Evolutionary conservation across 148 eudicot species (phyloP).

Genomic region (Camellia japonica): DNA sequence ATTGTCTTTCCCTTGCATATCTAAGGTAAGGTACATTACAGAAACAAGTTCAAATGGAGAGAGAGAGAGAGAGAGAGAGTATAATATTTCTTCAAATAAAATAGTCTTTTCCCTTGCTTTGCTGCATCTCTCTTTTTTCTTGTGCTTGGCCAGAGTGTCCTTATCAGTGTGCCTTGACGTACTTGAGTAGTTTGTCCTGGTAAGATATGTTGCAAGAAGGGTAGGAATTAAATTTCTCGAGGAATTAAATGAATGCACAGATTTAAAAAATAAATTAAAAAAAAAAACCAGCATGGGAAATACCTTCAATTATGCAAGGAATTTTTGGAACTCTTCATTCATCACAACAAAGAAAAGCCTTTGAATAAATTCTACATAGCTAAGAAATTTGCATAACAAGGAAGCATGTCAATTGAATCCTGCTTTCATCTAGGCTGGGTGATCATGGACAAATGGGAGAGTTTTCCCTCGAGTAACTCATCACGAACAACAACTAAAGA

Average conservation of each 20-base stretch:
- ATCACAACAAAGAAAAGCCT: no score
- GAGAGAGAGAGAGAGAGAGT: conserved; percentile 9
- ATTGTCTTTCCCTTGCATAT: no score
- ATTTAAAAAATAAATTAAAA: not conserved
- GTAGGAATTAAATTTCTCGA: not conserved
- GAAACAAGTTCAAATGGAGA: not conserved
- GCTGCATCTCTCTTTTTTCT: conserved; percentile 88
- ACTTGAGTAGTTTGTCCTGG: conserved; percentile 72
- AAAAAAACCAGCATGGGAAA: not conserved
- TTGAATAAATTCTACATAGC: conserved; percentile 2
- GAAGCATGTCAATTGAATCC: not conserved
- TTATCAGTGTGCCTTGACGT: conserved; percentile 52
- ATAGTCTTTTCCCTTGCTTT: conserved; percentile 86
- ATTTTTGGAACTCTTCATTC: conserved; percentile 15
- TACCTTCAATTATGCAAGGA: not conserved
- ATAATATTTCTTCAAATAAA: conserved; percentile 80
- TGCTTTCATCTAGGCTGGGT: not conserved
- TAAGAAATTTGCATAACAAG: no score
- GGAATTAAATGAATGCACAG: not conserved
- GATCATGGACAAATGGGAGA: not conserved
- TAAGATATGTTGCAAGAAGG: conserved; percentile 13
- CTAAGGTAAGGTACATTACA: not conserved
- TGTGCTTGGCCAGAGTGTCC: conserved; percentile 76
- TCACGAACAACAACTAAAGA: not conserved
- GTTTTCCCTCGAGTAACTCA: not conserved